Percentiles rank a stretch among this genome's conserved stretches.
Evolutionary conservation across 148 eudicot genomes (phyloP).

Genomic region (Camellia japonica): DNA sequence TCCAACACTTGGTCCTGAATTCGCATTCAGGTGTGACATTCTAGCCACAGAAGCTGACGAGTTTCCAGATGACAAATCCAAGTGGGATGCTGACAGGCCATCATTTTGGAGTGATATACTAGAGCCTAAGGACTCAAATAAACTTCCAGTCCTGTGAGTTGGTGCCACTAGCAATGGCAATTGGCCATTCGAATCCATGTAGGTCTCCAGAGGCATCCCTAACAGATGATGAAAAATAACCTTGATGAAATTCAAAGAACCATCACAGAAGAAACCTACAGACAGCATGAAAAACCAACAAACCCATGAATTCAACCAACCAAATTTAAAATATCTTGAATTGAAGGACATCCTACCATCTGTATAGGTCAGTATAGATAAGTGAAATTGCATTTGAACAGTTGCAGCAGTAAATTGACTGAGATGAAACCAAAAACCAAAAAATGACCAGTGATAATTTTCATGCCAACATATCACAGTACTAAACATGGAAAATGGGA

Average conservation of each 20-base stretch:
- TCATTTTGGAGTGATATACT: slow-evolving; percentile 15
- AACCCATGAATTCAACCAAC: background rate
- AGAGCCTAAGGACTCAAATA: slow-evolving; percentile 14
- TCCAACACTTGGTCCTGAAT: slow-evolving; percentile 29
- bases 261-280: slow-evolving; percentile 1
- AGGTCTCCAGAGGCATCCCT: slow-evolving; percentile 22
- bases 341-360: background rate
- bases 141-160: slow-evolving; percentile 12
- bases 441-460: background rate
- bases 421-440: background rate
- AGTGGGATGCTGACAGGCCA: slow-evolving; percentile 3
- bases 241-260: background rate
- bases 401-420: background rate
- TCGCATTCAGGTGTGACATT: slow-evolving; percentile 17
- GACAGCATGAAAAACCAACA: background rate
- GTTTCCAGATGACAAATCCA: slow-evolving; percentile 14
- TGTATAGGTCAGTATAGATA: background rate
- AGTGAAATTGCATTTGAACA: background rate
- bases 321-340: background rate
- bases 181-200: slow-evolving; percentile 17
- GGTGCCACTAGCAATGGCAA: background rate
- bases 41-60: slow-evolving; percentile 10
- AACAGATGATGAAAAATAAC: slow-evolving; percentile 4
- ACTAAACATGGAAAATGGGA: background rate
- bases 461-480: background rate